Base-by-base conservation (phyloP, 345 rosid genomes). In the Salix udensis region DNA sequence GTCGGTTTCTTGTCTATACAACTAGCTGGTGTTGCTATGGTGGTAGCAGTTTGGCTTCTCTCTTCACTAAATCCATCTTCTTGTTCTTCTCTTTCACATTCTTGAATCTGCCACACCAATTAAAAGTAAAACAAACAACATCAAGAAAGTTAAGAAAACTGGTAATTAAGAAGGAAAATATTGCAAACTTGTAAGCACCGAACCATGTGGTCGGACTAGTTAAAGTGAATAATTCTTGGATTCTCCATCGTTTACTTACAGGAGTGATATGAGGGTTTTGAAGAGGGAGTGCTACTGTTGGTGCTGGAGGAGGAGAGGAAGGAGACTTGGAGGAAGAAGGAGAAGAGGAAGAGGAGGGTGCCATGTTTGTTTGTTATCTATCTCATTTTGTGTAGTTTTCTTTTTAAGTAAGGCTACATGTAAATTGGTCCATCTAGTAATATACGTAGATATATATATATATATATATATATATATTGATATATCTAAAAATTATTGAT, bases 261-360 rank as follows among this genome's bases (percentile, higher is more conserved):
- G 98, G 93, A 72, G 91, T 87, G 84, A 94, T 90, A 30, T 76
- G 79, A 65, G 88, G 88, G 40, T 90, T 79, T 24, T 81, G 98
- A 79, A 78, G 90, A 72, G 75, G 44, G 12, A 10, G 64, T 10
- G 1, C 14, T n/a, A 10, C 15, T 3, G 81, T 79, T 66, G 78
- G 82, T 67, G 85, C 83, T 77, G 86, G 86, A 34, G 78, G 42
- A 71, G 79, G 79, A 58, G 68, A 70, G 31, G 84, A 42, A 42
- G 89, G 90, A 16, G 88, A 84, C 74, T 86, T 87, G 71, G 93
- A 85, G 52, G 88, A 83, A 61, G 88, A 81, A 74, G 92, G 81
- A 80, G 97, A 82, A 42, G 91, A 85, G 7, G 97, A 84, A 64
- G 91, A 86, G 30, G 89, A 70, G 65, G 94, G 87, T 82, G 90